Base-by-base conservation (phyloP, 495 filamentous ascomycete species). In the Talaromyces proteolyticus region DNA sequence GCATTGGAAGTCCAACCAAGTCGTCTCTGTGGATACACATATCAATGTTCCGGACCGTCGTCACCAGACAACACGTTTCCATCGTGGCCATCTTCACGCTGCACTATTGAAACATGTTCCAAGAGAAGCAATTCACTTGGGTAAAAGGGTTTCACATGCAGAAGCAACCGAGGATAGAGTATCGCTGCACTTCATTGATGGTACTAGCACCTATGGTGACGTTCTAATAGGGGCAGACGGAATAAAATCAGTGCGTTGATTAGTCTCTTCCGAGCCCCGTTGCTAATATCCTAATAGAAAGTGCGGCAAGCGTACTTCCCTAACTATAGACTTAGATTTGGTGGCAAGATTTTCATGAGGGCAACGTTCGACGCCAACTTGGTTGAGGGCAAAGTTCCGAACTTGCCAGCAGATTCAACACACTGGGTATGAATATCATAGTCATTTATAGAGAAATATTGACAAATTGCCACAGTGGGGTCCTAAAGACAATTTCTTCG, bases 401-500 rank as follows among this genome's bases (percentile, higher is more conserved):
- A 64, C 52, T 39, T 78, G 4, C 72, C 71, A 6, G 50, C 62
- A 16, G 75, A 76, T 50, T 72, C 75, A 11, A 63, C 61, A 16
- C 73, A 75, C 39, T 76, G 73, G 64, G 61, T 67, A 57, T 38
- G 46, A n/a, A n/a, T 17, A 1, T 10, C 3, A 34, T 6, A n/a
- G n/a, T 29, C 0, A 7, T 48, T 25, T 26, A 47, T 56, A 29
- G 10, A 10, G 17, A 3, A 20, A 26, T 18, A n/a, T 18, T 44
- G 11, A 47, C 44, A 34, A 22, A 24, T 12, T 3, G n/a, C 34
- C 1, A 6, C 6, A 52, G 64, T 76, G 72, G 73, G 71, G 71
- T 14, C 73, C 66, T 11, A 61, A 68, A 18, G 65, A 70, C 21
- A 71, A 64, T 14, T 71, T 76, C n/a, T 76, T 78, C 53, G 61